Evolutionary conservation across 2,329 filamentous ascomycete species (phyloP).

Genomic region (Sclerotinia subarctica): DNA sequence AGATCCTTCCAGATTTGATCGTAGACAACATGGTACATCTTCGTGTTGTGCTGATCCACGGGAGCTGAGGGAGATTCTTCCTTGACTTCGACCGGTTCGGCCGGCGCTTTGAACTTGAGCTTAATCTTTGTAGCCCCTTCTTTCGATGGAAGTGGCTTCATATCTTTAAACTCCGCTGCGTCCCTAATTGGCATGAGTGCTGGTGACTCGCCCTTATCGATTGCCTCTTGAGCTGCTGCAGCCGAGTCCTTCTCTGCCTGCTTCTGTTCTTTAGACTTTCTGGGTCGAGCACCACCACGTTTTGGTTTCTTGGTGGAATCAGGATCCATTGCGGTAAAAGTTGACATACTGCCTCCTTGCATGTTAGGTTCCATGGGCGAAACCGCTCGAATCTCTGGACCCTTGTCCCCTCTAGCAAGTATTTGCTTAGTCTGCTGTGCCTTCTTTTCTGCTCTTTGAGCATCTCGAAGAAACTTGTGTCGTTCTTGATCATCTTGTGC

Average conservation of each 20-base stretch:
- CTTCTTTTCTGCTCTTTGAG: slow-evolving; percentile 88
- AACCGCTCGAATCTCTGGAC: slow-evolving; percentile 62
- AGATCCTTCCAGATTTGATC: slow-evolving; percentile 97
- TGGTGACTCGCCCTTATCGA: slow-evolving; percentile 74
- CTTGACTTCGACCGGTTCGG: slow-evolving; percentile 32
- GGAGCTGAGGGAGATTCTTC: slow-evolving; percentile 43
- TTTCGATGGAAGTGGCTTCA: slow-evolving; percentile 31
- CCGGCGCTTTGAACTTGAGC: slow-evolving; percentile 45
- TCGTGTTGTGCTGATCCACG: slow-evolving; percentile 65
- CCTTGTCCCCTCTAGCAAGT: slow-evolving; percentile 82
- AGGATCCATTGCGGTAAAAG: slow-evolving; percentile 61
- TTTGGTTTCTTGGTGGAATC: slow-evolving; percentile 51
- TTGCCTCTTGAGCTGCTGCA: slow-evolving; percentile 79
- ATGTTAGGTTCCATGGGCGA: slow-evolving; percentile 74
- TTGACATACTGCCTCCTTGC: slow-evolving; percentile 81
- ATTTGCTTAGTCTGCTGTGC: slow-evolving; percentile 86
- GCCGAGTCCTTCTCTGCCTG: slow-evolving; percentile 78
- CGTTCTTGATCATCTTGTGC: slow-evolving; percentile 80
- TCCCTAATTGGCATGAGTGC: slow-evolving; percentile 47
- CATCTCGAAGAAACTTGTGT: slow-evolving; percentile 76
- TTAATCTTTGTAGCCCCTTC: slow-evolving; percentile 60
- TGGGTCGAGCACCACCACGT: slow-evolving; percentile 60
- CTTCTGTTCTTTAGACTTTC: slow-evolving; percentile 89
- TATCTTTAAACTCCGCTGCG: slow-evolving; percentile 6
- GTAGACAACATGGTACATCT: slow-evolving; percentile 94